Evolutionary conservation across 2,329 filamentous ascomycete species (phyloP).

Genomic region (Ceratocystis papillata): DNA sequence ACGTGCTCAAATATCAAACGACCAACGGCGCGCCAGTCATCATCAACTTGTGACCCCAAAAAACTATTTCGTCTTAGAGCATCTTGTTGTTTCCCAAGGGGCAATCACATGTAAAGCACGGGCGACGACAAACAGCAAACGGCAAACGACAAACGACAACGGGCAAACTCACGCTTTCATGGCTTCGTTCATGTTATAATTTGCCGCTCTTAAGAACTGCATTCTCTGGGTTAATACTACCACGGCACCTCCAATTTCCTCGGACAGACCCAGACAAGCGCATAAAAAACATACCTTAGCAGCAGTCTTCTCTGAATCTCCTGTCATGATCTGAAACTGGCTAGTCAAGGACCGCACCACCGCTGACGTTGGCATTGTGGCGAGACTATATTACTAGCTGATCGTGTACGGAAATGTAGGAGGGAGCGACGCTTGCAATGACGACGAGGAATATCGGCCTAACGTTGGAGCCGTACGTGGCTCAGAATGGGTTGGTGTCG

Average conservation of each 20-base stretch:
- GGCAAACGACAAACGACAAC: constrained; percentile 11
- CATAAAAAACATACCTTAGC: constrained; percentile 34
- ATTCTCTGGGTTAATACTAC: constrained; percentile 9
- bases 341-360: constrained; percentile 34
- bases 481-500: neutral
- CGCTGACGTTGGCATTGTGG: constrained; percentile 13
- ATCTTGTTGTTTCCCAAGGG: neutral
- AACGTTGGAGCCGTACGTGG: neutral
- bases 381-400: neutral
- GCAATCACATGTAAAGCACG: neutral
- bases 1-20: neutral
- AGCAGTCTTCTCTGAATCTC: constrained; percentile 37
- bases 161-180: constrained; percentile 45
- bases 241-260: neutral
- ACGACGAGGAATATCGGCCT: no score
- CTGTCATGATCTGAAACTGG: constrained; percentile 38
- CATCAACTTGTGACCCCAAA: neutral
- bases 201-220: constrained; percentile 29
- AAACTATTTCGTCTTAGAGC: neutral
- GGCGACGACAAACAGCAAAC: neutral
- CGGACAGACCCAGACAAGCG: neutral
- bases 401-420: no score
- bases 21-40: neutral
- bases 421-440: no score
- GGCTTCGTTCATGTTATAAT: constrained; percentile 44